Evolutionary conservation across 345 rosid species (phyloP), one percentile per base, ranked within the genome.

Genomic region (Melaleuca quinquenervia): DNA sequence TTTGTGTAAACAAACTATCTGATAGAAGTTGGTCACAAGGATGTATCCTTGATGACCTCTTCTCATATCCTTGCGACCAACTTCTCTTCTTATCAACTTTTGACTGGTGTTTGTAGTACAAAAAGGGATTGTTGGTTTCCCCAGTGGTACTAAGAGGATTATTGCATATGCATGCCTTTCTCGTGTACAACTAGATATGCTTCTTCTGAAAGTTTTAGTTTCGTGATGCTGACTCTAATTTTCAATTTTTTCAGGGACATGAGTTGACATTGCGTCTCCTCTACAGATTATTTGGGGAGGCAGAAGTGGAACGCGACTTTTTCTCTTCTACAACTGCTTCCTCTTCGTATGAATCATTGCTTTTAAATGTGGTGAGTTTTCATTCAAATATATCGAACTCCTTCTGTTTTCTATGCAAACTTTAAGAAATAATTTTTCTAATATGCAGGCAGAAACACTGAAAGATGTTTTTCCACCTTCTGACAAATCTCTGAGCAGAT

Each of bases 181-280:
- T 70, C 13, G 1, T 70, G 9, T 70, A 18, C 22, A 36, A 36
- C 48, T 50, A 29, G 84, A 27, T 82, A 26, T 16, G 56, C 45
- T 82, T 51, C 24, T 51, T 82, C 60, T 82, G 56, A 51, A 50
- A 56, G 84, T 70, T 49, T 45, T 70, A 20, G 83, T 55, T 85
- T 26, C 53, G 36, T 87, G 44, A 82, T 84, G 87, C 94, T 92
- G 87, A 94, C 91, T 82, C 49, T 82, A 78, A 51, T 82, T 89
- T 83, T 90, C 90, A 80, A 82, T 92, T 88, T 90, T 88, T 94
- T 90, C 98, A 97, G 99, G 99, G 99, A 88, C 99, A 97, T 84
- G 99, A 97, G 96, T 91, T 97, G 95, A 94, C 98, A 83, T 89
- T 96, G 91, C 95, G 95, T 91, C 96, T 97, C 90, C 98, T 97